A percentile compares a stretch with the other conserved stretches of the same genome.
phyloP scores from a whole-genome alignment of 2,329 filamentous ascomycete species.

The Aspergillus candidus region DNA sequence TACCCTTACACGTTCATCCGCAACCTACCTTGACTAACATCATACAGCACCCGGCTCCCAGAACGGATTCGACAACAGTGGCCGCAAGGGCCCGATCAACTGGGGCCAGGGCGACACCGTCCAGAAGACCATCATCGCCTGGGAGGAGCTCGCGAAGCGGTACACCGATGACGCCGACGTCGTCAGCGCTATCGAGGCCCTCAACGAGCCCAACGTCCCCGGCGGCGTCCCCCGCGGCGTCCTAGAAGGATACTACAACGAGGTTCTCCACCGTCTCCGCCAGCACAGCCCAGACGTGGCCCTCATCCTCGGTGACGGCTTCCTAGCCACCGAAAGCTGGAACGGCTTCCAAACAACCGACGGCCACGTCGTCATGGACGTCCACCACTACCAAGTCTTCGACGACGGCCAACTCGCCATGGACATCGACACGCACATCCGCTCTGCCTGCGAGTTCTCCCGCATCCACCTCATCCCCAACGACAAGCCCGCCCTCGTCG shows the following conservation, averaged over 20 bases:
- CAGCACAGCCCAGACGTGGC: constrained; percentile 40
- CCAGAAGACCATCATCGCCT: constrained; percentile 43
- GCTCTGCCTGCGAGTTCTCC: constrained; percentile 51
- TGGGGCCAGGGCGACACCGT: constrained; percentile 37
- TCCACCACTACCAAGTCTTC: constrained; percentile 65
- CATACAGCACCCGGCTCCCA: constrained; percentile 52
- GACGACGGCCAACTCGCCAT: constrained; percentile 46
- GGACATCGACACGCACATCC: constrained; percentile 48
- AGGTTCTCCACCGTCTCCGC: constrained; percentile 46
- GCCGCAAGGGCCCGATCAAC: constrained; percentile 37
- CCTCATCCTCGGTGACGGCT: constrained; percentile 52
- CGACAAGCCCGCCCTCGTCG: constrained; percentile 63
- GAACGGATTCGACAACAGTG: constrained; percentile 64
- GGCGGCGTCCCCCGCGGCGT: constrained; percentile 38
- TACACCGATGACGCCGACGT: constrained; percentile 56
- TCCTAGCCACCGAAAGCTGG: constrained; percentile 47
- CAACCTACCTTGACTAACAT: background rate
- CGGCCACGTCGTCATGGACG: constrained; percentile 55
- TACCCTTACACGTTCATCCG: background rate
- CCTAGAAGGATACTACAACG: constrained; percentile 50
- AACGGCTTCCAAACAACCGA: constrained; percentile 54
- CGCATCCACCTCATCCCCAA: constrained; percentile 42
- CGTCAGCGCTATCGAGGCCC: constrained; percentile 46
- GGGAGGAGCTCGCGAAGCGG: constrained; percentile 53
- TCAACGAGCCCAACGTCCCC: constrained; percentile 39